Evolutionary conservation across 1,284 basidiomycete genomes (phyloP).

Genomic region (Pseudozyma hubeiensis): DNA sequence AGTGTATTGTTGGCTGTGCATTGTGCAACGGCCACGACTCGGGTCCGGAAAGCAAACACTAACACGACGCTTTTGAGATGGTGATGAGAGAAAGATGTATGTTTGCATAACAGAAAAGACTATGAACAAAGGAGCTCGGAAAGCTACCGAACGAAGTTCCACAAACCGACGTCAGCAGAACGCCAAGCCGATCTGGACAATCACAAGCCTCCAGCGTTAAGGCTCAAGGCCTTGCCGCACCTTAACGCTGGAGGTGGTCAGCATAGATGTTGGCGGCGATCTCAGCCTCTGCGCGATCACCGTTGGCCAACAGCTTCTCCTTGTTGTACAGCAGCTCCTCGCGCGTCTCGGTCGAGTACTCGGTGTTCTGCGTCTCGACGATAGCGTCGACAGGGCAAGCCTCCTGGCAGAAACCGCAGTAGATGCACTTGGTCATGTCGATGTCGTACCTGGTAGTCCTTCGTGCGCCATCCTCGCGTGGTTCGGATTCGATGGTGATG

Average conservation of each 20-base stretch:
- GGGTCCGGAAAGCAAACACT: background rate
- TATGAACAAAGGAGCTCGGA: background rate
- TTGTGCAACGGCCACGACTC: too few relatives aligned
- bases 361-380: constrained; percentile 80
- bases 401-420: constrained; percentile 74
- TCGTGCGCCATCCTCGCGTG: constrained; percentile 92
- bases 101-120: constrained; percentile 19
- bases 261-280: constrained; percentile 66
- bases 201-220: background rate
- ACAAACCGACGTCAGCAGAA: background rate
- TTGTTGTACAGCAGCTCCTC: constrained; percentile 99
- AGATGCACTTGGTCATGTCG: constrained; percentile 78
- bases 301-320: constrained; percentile 89
- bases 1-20: too few relatives aligned
- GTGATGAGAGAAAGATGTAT: constrained; percentile 6
- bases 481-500: constrained; percentile 98
- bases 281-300: constrained; percentile 95
- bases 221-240: background rate
- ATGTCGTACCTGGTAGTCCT: constrained; percentile 98
- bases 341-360: constrained; percentile 93
- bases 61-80: background rate
- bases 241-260: constrained; percentile 65
- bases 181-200: constrained; percentile 1
- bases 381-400: constrained; percentile 99
- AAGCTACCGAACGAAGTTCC: too few relatives aligned